A percentile compares a stretch with the other conserved stretches of the same genome.
phyloP scores from a whole-genome alignment of 139 green algal genomes.

The Closterium sp. region DNA sequence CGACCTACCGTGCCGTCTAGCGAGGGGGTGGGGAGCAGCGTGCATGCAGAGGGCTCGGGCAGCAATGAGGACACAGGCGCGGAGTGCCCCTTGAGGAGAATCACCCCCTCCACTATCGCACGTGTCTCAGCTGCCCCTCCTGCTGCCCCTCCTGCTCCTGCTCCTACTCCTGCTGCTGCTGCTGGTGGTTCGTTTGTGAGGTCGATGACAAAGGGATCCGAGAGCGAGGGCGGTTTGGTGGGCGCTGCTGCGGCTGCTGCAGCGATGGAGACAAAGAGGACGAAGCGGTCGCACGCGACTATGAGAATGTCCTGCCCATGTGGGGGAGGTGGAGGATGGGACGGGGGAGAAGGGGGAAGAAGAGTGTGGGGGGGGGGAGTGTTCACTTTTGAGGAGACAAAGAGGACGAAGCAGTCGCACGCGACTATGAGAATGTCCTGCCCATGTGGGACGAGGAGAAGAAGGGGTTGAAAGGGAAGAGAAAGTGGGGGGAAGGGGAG shows the following conservation, averaged over 20 bases:
- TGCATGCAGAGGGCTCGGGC: not conserved
- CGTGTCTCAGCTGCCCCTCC: not conserved
- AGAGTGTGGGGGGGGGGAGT: too few species aligned
- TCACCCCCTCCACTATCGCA: not conserved
- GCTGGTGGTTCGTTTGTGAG: not conserved
- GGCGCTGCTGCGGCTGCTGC: constrained; percentile 1
- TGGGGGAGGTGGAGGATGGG: too few species aligned
- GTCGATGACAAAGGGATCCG: not conserved
- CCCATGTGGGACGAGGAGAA: too few species aligned
- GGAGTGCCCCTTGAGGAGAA: constrained; percentile 13
- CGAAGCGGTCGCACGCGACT: constrained; percentile 27
- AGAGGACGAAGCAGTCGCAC: constrained; percentile 21
- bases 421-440: constrained; percentile 31
- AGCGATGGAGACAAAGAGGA: constrained; percentile 27
- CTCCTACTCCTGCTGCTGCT: not conserved
- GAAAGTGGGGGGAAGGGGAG: too few species aligned
- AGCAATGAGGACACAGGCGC: not conserved
- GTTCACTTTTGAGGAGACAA: not conserved
- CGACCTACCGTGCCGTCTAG: constrained; percentile 33
- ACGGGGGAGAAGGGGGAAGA: too few species aligned
- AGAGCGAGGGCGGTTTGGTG: not conserved
- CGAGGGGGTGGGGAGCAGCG: constrained; percentile 27
- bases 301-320: constrained; percentile 31
- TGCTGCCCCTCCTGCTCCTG: not conserved
- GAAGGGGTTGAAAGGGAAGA: too few species aligned